A percentile compares a stretch with the other conserved stretches of the same genome.
Evolutionary conservation across 2,329 filamentous ascomycete genomes (phyloP).

Genomic region (Exophiala sp.): DNA sequence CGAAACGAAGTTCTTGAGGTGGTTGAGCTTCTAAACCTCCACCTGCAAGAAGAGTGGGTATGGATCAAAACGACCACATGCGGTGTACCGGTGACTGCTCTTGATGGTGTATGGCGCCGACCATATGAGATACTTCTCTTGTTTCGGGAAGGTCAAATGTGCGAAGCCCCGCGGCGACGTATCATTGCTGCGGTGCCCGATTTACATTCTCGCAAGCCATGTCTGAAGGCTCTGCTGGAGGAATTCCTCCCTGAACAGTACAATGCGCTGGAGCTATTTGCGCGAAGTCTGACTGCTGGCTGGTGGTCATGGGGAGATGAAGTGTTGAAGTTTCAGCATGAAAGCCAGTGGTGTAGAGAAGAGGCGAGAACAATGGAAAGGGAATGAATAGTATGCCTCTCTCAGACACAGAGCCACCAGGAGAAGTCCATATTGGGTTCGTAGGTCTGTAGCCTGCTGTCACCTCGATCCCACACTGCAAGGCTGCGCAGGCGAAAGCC

Average conservation of each 20-base stretch:
- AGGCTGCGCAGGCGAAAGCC: no score
- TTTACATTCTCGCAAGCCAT: slow-evolving; percentile 60
- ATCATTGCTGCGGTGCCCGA: slow-evolving; percentile 57
- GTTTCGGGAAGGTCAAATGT: slow-evolving; percentile 33
- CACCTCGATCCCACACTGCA: no score
- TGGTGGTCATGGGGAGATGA: slow-evolving; percentile 61
- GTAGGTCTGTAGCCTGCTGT: no score
- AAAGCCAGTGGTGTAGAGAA: slow-evolving; percentile 15
- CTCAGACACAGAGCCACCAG: no score
- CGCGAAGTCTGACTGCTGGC: slow-evolving; percentile 52
- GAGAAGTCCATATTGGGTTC: no score
- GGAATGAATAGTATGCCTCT: background rate
- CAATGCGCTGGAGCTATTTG: slow-evolving; percentile 55
- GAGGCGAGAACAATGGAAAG: background rate
- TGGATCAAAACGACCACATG: slow-evolving; percentile 55
- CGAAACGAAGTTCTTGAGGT: slow-evolving; percentile 44
- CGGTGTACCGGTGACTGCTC: slow-evolving; percentile 48
- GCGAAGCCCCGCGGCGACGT: slow-evolving; percentile 38
- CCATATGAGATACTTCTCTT: slow-evolving; percentile 57
- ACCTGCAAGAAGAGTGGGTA: slow-evolving; percentile 55
- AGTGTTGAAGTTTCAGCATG: slow-evolving; percentile 53
- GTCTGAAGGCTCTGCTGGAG: slow-evolving; percentile 52
- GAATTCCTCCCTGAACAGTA: slow-evolving; percentile 38
- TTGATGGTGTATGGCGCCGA: slow-evolving; percentile 53
- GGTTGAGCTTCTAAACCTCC: slow-evolving; percentile 45